phyloP scores from a whole-genome alignment of 768 basidiomycete genomes.

The Psilocybe cubensis region DNA sequence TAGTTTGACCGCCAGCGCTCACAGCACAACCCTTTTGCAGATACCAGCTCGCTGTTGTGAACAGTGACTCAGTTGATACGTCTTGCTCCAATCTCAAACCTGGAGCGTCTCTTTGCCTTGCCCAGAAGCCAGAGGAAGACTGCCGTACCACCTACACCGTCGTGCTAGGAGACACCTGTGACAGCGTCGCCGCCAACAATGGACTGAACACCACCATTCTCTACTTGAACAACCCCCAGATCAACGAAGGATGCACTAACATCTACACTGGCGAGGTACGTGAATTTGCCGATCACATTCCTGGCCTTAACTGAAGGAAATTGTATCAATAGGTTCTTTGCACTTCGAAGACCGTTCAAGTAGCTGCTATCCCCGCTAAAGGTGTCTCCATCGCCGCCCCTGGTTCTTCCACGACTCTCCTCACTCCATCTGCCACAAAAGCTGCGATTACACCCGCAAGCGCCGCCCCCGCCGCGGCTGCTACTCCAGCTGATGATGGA shows the following conservation, averaged over 20 bases:
- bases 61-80: conserved; percentile 54
- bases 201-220: conserved; percentile 50
- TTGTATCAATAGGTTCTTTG: conserved; percentile 28
- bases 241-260: conserved; percentile 54
- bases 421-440: conserved; percentile 4
- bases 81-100: conserved; percentile 59
- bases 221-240: conserved; percentile 66
- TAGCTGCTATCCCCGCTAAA: conserved; percentile 24
- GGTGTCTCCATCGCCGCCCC: conserved; percentile 21
- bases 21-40: conserved; percentile 27
- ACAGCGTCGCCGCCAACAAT: conserved; percentile 38
- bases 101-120: conserved; percentile 56
- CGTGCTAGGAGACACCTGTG: conserved; percentile 54
- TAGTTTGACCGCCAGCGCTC: background rate
- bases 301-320: background rate
- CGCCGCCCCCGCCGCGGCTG: background rate
- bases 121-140: conserved; percentile 52
- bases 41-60: conserved; percentile 57
- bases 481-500: conserved; percentile 9
- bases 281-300: background rate
- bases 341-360: conserved; percentile 24
- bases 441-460: conserved; percentile 4
- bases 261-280: conserved; percentile 63
- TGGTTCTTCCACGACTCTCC: conserved; percentile 15
- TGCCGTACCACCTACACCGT: conserved; percentile 56